Evolutionary conservation across 2,329 filamentous ascomycete species (phyloP).

Genomic region (Trichoderma atroviride): DNA sequence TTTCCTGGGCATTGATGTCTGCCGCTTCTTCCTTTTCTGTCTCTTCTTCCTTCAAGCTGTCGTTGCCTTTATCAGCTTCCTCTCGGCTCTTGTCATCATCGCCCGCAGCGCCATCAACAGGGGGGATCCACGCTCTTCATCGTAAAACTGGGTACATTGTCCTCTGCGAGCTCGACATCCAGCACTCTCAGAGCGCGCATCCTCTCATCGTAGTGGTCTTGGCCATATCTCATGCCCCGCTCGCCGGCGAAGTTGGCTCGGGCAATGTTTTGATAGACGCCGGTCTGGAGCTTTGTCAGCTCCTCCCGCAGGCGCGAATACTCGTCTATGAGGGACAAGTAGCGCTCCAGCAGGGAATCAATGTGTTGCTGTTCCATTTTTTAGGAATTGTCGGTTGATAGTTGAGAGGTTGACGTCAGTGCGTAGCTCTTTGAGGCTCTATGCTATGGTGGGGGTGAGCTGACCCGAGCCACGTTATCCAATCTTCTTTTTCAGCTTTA

Average conservation of each 20-base stretch:
- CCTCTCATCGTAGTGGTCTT: conserved; percentile 71
- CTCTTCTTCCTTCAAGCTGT: neutral
- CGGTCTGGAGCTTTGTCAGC: conserved; percentile 57
- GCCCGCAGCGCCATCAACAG: conserved; percentile 9
- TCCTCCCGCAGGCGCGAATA: conserved; percentile 63
- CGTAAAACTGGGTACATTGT: neutral
- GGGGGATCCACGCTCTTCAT: conserved; percentile 11
- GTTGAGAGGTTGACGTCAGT: conserved; percentile 15
- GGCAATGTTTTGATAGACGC: conserved; percentile 64
- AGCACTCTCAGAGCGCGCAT: conserved; percentile 65
- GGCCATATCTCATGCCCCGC: conserved; percentile 65
- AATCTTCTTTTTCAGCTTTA: neutral
- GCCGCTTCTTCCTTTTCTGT: neutral
- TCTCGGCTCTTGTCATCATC: conserved; percentile 16
- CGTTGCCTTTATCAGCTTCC: conserved; percentile 13
- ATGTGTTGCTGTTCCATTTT: conserved; percentile 46
- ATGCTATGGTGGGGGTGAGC: conserved; percentile 8
- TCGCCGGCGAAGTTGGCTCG: conserved; percentile 74
- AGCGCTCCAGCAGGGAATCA: conserved; percentile 65
- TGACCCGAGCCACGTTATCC: conserved; percentile 8
- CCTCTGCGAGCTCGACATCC: conserved; percentile 28
- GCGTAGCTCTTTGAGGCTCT: neutral
- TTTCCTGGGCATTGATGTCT: neutral
- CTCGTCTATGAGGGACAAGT: conserved; percentile 66
- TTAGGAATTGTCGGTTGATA: neutral